Evolutionary conservation across 2,329 filamentous ascomycete species (phyloP).

Genomic region (Drechslera avenae): DNA sequence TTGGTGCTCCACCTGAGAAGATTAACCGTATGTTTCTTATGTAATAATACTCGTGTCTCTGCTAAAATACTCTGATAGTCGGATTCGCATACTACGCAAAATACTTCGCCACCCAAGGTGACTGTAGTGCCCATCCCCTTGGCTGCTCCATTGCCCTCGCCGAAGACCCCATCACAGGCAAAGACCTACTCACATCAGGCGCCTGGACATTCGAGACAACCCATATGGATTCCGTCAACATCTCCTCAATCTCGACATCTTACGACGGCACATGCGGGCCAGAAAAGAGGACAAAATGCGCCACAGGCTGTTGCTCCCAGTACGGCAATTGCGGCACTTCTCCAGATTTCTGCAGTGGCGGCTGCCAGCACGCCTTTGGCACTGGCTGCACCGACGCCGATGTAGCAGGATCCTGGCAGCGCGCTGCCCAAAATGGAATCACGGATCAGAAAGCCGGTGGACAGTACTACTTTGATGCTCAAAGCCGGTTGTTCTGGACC

Average conservation of each 20-base stretch:
- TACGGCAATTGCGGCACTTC: conserved; percentile 41
- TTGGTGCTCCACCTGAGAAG: conserved; percentile 61
- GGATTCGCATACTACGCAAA: conserved; percentile 74
- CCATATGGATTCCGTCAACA: conserved; percentile 32
- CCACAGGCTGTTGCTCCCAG: conserved; percentile 39
- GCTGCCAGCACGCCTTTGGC: conserved; percentile 41
- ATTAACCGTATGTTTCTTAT: conserved; percentile 53
- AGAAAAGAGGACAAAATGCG: conserved; percentile 34
- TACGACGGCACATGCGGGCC: conserved; percentile 42
- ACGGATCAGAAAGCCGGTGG: conserved; percentile 66
- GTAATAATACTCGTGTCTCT: too few relatives aligned
- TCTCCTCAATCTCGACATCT: conserved; percentile 16
- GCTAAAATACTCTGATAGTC: conserved; percentile 34
- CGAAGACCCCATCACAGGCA: conserved; percentile 63
- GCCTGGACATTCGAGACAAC: conserved; percentile 57
- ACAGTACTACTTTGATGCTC: conserved; percentile 69
- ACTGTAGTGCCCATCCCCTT: conserved; percentile 55
- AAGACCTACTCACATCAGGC: conserved; percentile 63
- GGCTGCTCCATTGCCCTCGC: conserved; percentile 65
- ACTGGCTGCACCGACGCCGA: conserved; percentile 55
- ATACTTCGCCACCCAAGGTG: conserved; percentile 61
- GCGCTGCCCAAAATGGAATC: conserved; percentile 58
- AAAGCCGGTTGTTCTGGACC: conserved; percentile 70
- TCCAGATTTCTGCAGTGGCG: conserved; percentile 37
- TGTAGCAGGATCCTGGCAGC: conserved; percentile 62